These are phyloP conservation scores for Arabidopsis lyrata DNA, from an alignment of 441 rosid species.

Conservation along the genomic window DNA sequence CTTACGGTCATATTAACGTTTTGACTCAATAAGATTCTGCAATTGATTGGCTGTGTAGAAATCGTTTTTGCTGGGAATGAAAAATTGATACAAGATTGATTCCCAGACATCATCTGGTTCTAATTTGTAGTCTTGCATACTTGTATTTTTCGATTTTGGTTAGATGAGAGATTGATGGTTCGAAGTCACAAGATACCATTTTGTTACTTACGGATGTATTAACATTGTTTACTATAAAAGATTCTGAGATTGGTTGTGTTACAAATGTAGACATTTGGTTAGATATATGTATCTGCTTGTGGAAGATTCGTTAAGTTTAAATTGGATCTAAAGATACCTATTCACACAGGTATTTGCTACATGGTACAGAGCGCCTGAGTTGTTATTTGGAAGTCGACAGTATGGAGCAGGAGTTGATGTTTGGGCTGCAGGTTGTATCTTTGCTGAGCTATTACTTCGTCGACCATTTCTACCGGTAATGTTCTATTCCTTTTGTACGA, in stretches of 20 bases:
- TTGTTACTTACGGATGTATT: too few relatives aligned
- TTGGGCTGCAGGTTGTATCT: conserved; percentile 67
- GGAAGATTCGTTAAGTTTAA: not conserved
- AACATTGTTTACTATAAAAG: too few relatives aligned
- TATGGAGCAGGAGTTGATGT: conserved; percentile 64
- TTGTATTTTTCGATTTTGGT: not conserved
- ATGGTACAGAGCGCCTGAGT: conserved; percentile 67
- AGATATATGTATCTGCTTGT: conserved; percentile 5
- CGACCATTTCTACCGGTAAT: conserved; percentile 57
- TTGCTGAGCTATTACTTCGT: conserved; percentile 62
- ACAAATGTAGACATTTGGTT: too few relatives aligned
- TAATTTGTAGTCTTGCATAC: too few relatives aligned
- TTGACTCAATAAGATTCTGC: too few relatives aligned
- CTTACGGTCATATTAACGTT: too few relatives aligned
- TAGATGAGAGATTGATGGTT: not conserved
- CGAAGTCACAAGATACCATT: too few relatives aligned
- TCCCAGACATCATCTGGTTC: too few relatives aligned
- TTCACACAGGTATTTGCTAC: conserved; percentile 56
- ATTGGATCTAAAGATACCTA: not conserved
- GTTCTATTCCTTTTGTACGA: not conserved
- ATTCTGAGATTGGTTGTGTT: conserved; percentile 11
- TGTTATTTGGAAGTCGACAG: conserved; percentile 58
- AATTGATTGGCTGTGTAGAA: too few relatives aligned
- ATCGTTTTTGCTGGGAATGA: conserved; percentile 1
- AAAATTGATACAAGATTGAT: too few relatives aligned